Evolutionary conservation across 169 alveolate genomes (phyloP), one percentile per base, ranked within the genome.

Genomic region (Babesia microti): DNA sequence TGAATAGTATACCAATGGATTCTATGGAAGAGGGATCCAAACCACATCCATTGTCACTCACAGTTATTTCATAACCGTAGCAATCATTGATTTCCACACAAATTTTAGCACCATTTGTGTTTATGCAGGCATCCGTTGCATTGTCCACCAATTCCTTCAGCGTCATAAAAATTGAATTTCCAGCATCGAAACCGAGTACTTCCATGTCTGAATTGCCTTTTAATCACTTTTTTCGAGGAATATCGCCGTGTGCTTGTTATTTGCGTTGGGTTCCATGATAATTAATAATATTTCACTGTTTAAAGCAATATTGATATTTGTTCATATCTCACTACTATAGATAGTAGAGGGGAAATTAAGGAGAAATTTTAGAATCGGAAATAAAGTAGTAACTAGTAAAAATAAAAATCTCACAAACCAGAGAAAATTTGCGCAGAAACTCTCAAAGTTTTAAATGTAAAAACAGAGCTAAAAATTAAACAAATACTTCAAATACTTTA

Each of bases 101-200:
- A 44, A 49, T 49, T 12, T 44, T 19, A 11, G 36, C n/a, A 30
- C n/a, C 36, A 30, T 30, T 30, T 11, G 11, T 30, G n/a, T 11
- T 11, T 30, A 30, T 30, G 49, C 59, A 49, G 5, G 59, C 59
- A 32, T 49, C 59, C 18, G 43, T 42, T 12, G 59, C 55, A 6
- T 49, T 49, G 6, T 49, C 59, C 12, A 49, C n/a, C 5, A 49
- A 43, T 49, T 49, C 59, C 47, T 49, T 49, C 15, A 39, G n/a
- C n/a, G 43, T 49, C n/a, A 59, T 49, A 41, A 15, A 49, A 5
- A 49, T 33, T 4, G 59, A 55, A 6, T 6, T 49, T 37, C 43
- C 28, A 34, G 35, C 41, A 49, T 49, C 60, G 12, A 49, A 45
- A n/a, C 59, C 59, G 4, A 22, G 35, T 27, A 49, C 44, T 4